Conservation (phyloP, 371 early-diverging fungal genomes). For the Apophysomyces sp. region DNA sequence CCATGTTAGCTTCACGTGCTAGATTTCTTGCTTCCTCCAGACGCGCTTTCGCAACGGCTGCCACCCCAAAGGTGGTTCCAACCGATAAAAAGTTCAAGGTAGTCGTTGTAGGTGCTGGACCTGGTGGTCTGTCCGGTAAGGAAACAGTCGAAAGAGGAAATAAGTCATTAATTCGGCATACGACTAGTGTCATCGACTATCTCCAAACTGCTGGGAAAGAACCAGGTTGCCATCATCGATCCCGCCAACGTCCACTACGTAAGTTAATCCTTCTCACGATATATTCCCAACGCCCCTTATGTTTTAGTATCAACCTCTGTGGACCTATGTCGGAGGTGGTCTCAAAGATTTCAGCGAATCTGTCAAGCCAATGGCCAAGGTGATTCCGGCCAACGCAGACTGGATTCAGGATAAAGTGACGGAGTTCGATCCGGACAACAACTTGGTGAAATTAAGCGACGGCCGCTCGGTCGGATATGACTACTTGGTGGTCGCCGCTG, state of each 20-base stretch:
- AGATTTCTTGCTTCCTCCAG: slow-evolving; percentile 18
- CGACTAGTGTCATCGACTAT: slow-evolving; percentile 60
- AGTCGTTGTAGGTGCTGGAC: slow-evolving; percentile 67
- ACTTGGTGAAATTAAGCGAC: slow-evolving; percentile 65
- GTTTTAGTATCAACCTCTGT: slow-evolving; percentile 81
- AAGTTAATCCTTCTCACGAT: slow-evolving; percentile 22
- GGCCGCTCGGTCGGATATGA: slow-evolving; percentile 78
- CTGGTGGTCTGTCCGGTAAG: slow-evolving; percentile 63
- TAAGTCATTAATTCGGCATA: not conserved
- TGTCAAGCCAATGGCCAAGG: slow-evolving; percentile 61
- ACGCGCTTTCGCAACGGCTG: slow-evolving; percentile 35
- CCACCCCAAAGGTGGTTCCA: slow-evolving; percentile 17
- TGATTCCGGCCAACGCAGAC: slow-evolving; percentile 71
- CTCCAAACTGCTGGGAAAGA: slow-evolving; percentile 61
- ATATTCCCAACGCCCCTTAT: not conserved
- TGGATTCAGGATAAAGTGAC: slow-evolving; percentile 78
- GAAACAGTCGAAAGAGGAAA: not conserved
- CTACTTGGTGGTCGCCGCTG: slow-evolving; percentile 86
- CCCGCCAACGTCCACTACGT: slow-evolving; percentile 78
- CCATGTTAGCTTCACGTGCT: slow-evolving; percentile 24
- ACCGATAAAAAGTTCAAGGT: slow-evolving; percentile 55
- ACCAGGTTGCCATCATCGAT: slow-evolving; percentile 79
- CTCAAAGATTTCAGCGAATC: slow-evolving; percentile 77
- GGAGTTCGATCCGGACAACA: slow-evolving; percentile 67
- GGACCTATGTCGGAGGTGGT: slow-evolving; percentile 90